phyloP scores from a whole-genome alignment of 768 basidiomycete species.

The Mycena vulgaris region DNA sequence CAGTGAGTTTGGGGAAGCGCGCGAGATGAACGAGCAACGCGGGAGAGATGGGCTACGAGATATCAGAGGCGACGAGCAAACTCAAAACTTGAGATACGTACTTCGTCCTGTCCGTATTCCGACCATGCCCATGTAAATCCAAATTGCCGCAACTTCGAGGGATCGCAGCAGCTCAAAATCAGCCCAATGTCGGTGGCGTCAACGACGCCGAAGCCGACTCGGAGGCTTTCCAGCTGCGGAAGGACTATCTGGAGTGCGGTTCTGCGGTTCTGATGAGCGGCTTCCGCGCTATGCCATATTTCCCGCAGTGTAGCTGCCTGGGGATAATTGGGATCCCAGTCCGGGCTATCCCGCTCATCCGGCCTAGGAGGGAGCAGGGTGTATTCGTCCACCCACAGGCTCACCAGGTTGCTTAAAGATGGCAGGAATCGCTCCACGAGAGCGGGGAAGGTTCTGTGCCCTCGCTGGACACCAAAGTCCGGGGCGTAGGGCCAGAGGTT shows the following conservation, averaged over 20 bases:
- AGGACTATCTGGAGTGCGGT: conserved; percentile 18
- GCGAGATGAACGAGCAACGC: conserved; percentile 33
- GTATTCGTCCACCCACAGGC: conserved; percentile 42
- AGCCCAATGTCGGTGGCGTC: background rate
- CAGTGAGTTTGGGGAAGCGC: conserved; percentile 37
- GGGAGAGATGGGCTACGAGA: conserved; percentile 30
- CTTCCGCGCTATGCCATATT: conserved; percentile 11
- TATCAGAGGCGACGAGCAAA: background rate
- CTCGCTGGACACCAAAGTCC: conserved; percentile 20
- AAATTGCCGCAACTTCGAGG: conserved; percentile 20
- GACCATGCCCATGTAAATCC: conserved; percentile 21
- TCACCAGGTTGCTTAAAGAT: conserved; percentile 28
- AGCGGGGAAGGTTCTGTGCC: conserved; percentile 25
- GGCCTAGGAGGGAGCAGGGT: conserved; percentile 14
- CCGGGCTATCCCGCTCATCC: conserved; percentile 28
- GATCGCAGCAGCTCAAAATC: conserved; percentile 21
- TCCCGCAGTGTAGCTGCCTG: conserved; percentile 1
- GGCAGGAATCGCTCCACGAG: conserved; percentile 36
- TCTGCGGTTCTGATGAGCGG: background rate
- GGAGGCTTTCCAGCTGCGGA: conserved; percentile 33
- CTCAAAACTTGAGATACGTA: background rate
- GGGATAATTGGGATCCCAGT: background rate
- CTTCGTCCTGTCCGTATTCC: conserved; percentile 10
- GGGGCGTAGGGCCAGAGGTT: conserved; percentile 6
- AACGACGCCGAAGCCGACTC: conserved; percentile 21